Evolutionary conservation across 1,284 basidiomycete species (phyloP).

Genomic region (Amylostereum areolatum): DNA sequence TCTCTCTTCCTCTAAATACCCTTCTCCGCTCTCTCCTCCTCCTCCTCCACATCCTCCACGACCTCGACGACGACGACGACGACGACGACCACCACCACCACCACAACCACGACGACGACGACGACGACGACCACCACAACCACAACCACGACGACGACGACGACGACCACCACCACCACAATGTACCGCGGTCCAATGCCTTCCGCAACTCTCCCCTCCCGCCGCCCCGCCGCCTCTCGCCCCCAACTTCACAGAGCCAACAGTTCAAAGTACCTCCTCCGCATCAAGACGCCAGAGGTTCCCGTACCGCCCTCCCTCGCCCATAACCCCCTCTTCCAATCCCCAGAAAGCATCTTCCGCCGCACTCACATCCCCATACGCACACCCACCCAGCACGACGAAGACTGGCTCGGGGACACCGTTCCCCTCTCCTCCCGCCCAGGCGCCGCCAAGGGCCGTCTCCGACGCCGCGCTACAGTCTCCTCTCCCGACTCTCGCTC

Average conservation of each 20-base stretch:
- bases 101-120: not conserved
- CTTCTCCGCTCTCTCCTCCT: not conserved
- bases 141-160: not conserved
- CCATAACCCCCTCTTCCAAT: constrained; percentile 45
- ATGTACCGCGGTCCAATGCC: constrained; percentile 1
- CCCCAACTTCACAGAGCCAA: constrained; percentile 2
- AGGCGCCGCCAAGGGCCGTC: not conserved
- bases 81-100: not conserved
- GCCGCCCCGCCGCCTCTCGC: not conserved
- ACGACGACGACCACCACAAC: not conserved
- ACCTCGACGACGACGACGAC: not conserved
- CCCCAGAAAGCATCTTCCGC: constrained; percentile 42
- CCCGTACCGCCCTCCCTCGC: constrained; percentile 55
- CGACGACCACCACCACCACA: not conserved
- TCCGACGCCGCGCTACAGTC: not conserved
- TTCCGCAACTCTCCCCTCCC: not conserved
- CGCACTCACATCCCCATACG: constrained; percentile 24
- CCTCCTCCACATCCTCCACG: not conserved
- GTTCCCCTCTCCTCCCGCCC: constrained; percentile 31
- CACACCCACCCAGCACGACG: constrained; percentile 40
- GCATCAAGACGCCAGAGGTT: constrained; percentile 1
- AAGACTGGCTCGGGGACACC: constrained; percentile 58
- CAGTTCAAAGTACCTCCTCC: constrained; percentile 7
- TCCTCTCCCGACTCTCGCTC: not conserved
- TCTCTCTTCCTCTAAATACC: not conserved